phyloP scores from a whole-genome alignment of 768 basidiomycete genomes.

The Suillus ampliporus region DNA sequence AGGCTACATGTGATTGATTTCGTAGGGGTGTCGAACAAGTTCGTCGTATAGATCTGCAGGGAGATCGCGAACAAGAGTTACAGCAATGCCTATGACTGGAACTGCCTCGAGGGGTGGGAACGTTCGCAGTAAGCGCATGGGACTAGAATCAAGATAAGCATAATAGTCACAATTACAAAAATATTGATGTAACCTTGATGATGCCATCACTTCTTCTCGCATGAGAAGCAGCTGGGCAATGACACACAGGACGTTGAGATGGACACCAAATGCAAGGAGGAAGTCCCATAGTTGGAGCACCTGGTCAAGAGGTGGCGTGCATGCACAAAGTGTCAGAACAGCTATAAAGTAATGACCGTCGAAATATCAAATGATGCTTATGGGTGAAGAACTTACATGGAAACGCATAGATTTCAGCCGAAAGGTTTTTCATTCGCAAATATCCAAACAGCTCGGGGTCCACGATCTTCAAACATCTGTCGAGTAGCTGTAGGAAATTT shows the following conservation, averaged over 20 bases:
- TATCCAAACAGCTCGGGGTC: conserved; percentile 85
- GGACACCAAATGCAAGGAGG: conserved; percentile 93
- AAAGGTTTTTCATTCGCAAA: conserved; percentile 88
- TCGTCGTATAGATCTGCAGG: conserved; percentile 88
- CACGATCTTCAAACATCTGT: conserved; percentile 89
- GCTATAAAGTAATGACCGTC: conserved; percentile 50
- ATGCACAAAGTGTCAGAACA: conserved; percentile 92
- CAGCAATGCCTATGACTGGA: conserved; percentile 90
- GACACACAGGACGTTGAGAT: conserved; percentile 95
- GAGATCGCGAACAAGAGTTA: conserved; percentile 91
- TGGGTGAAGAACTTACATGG: conserved; percentile 67
- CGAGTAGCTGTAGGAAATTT: conserved; percentile 69
- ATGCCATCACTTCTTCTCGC: conserved; percentile 87
- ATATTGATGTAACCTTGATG: conserved; percentile 67
- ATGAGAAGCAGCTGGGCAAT: conserved; percentile 94
- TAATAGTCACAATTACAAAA: not conserved
- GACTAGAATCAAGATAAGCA: conserved; percentile 52
- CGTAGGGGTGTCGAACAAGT: conserved; percentile 87
- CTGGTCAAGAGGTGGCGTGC: conserved; percentile 95
- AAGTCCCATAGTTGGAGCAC: conserved; percentile 98
- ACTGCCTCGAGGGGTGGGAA: conserved; percentile 91
- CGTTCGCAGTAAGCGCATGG: conserved; percentile 92
- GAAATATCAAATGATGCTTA: conserved; percentile 4
- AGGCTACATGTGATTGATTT: conserved; percentile 37
- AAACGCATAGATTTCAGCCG: conserved; percentile 97